phyloP scores from a whole-genome alignment of 1,139 yeast genomes.

The Hanseniaspora gamundiae region DNA sequence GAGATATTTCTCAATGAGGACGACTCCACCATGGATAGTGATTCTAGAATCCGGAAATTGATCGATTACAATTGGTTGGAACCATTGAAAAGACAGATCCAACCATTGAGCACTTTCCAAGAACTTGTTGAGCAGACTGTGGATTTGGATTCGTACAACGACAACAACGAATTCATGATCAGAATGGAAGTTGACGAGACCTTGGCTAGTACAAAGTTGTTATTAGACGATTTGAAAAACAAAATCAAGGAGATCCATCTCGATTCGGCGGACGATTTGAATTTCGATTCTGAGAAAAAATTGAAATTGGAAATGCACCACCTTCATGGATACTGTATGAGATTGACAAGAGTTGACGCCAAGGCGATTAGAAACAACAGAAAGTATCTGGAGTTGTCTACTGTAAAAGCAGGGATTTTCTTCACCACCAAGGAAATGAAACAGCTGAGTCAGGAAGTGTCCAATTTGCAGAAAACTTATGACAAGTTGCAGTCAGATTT shows the following conservation, averaged over 20 bases:
- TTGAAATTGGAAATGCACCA: slow-evolving; percentile 79
- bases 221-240: slow-evolving; percentile 42
- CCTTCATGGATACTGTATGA: slow-evolving; percentile 85
- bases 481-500: slow-evolving; percentile 62
- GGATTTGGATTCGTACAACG: slow-evolving; percentile 67
- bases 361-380: slow-evolving; percentile 55
- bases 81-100: slow-evolving; percentile 39
- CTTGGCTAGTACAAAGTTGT: slow-evolving; percentile 45
- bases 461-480: slow-evolving; percentile 52
- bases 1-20: slow-evolving; percentile 23
- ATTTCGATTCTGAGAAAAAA: slow-evolving; percentile 75
- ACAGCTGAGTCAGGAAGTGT: slow-evolving; percentile 46
- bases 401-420: slow-evolving; percentile 89
- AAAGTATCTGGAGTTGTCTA: slow-evolving; percentile 65
- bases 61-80: slow-evolving; percentile 36
- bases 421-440: slow-evolving; percentile 64
- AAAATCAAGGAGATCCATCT: slow-evolving; percentile 50
- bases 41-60: slow-evolving; percentile 3
- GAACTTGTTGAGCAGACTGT: slow-evolving; percentile 88
- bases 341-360: slow-evolving; percentile 85
- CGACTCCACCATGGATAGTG: slow-evolving; percentile 10
- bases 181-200: slow-evolving; percentile 81
- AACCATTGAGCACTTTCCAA: slow-evolving; percentile 52
- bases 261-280: slow-evolving; percentile 60
- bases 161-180: slow-evolving; percentile 63